phyloP scores from a whole-genome alignment of 768 basidiomycete genomes.

The Amylocystis lapponica region DNA sequence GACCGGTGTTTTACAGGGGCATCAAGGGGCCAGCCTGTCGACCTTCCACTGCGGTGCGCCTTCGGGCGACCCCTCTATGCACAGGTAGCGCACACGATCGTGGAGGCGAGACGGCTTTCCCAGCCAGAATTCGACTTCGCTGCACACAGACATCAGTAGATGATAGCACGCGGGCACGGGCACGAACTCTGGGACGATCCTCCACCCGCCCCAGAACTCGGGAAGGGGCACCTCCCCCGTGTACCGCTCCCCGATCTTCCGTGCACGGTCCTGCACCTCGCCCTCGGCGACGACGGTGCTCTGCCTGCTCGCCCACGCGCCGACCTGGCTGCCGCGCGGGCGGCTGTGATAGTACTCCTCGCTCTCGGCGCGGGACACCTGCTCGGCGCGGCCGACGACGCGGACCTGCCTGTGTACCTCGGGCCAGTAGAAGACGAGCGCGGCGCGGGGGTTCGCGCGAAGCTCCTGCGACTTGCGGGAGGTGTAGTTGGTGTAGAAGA shows the following conservation, averaged over 20 bases:
- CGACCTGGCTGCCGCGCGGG: slow-evolving; percentile 78
- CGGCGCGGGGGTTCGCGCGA: slow-evolving; percentile 66
- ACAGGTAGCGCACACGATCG: slow-evolving; percentile 78
- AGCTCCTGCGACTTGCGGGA: slow-evolving; percentile 90
- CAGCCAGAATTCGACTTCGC: slow-evolving; percentile 97
- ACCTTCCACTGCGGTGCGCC: slow-evolving; percentile 65
- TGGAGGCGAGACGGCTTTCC: slow-evolving; percentile 93
- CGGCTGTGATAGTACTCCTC: slow-evolving; percentile 78
- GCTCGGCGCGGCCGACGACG: slow-evolving; percentile 82
- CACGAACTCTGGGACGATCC: slow-evolving; percentile 83
- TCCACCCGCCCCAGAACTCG: slow-evolving; percentile 95
- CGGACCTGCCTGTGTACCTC: slow-evolving; percentile 78
- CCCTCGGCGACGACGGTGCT: slow-evolving; percentile 73
- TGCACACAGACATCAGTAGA: slow-evolving; percentile 25
- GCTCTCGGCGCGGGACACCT: slow-evolving; percentile 64
- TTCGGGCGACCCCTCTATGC: slow-evolving; percentile 40
- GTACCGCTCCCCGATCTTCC: slow-evolving; percentile 55
- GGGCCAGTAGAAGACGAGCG: slow-evolving; percentile 88
- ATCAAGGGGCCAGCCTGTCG: slow-evolving; percentile 74
- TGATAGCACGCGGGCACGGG: slow-evolving; percentile 1
- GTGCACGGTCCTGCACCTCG: slow-evolving; percentile 56
- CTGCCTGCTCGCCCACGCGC: slow-evolving; percentile 93
- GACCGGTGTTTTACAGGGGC: too few species aligned
- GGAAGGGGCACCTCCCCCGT: slow-evolving; percentile 66
- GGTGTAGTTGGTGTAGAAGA: slow-evolving; percentile 96